Base-by-base conservation (phyloP, 306 rosid species). In the Casuarina equisetifolia region DNA sequence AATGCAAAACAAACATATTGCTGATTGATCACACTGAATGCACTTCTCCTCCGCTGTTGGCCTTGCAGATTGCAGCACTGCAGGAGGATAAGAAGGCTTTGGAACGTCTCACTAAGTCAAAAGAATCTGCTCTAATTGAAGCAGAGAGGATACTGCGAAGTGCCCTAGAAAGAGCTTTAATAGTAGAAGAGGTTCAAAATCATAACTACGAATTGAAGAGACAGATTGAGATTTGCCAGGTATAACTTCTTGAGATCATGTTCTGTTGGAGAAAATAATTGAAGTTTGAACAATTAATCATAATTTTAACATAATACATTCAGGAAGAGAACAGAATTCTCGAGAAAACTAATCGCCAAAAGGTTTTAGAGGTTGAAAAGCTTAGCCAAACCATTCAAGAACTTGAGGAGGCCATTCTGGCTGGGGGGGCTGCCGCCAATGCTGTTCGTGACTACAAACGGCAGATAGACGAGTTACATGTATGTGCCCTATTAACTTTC, bases 141-240 rank as follows among this genome's bases (percentile, higher is more conserved):
- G 99, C 97, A 16, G 97, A 95, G 76, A 91, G 86, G 82, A 95
- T 95, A 79, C 57, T 95, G 76, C 72, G 84, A 76, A 88, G 96
- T 79, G 99, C 99, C 48, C 67, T 95, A 5, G 99, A 95, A 84
- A 90, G 99, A 77, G 99, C 92, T 77, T 84, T 95, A 73, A 92
- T 95, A 70, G 99, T 95, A 67, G 99, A 92, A 85, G 97, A 95
- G 87, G 97, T 95, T 85, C 97, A 95, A 70, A 95, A 95, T 76
- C 97, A 89, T 36, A 92, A 95, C 90, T 87, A 82, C 35, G 99
- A 95, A 87, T 64, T 92, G 82, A 92, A 75, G 90, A 91, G 99
- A 92, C 99, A 95, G 90, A 95, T 95, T 74, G 97, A 95, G 83
- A 95, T 95, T 25, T 95, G 91, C 88, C 97, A 91, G 95, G 98